A percentile compares a stretch with the other conserved stretches of the same genome.
Evolutionary conservation across 116 monocot genomes (phyloP).

Genomic region (Zostera marina): DNA sequence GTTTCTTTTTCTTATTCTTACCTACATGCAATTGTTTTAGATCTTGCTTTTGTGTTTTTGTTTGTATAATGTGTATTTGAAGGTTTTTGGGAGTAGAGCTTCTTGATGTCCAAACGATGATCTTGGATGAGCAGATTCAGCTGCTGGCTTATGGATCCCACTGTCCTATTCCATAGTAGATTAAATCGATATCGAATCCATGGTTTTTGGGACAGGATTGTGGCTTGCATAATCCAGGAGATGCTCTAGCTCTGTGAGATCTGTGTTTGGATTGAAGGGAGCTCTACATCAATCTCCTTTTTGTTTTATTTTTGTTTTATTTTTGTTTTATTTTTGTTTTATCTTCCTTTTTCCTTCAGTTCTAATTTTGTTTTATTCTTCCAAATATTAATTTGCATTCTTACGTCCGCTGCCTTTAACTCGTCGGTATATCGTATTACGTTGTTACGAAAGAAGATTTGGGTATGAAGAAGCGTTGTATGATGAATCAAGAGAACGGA

Average conservation of each 20-base stretch:
- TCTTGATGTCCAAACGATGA: slow-evolving; percentile 38
- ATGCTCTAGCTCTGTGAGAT: slow-evolving; percentile 20
- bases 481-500: too few species aligned
- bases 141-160: slow-evolving; percentile 59
- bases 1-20: background rate
- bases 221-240: slow-evolving; percentile 61
- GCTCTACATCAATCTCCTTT: slow-evolving; percentile 18
- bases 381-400: too few species aligned
- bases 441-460: too few species aligned
- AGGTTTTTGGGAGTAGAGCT: slow-evolving; percentile 26
- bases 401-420: too few species aligned
- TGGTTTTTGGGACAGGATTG: slow-evolving; percentile 28
- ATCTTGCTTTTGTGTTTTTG: background rate
- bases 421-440: too few species aligned
- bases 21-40: background rate
- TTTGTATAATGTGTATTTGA: background rate
- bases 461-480: too few species aligned
- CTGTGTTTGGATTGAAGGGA: slow-evolving; percentile 75
- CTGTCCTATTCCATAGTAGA: slow-evolving; percentile 26
- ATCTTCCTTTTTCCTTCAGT: too few species aligned
- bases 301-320: background rate
- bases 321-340: background rate
- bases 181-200: background rate
- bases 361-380: background rate
- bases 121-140: slow-evolving; percentile 20